Conservation (phyloP, 768 basidiomycete species). For the Suillus lakei region DNA sequence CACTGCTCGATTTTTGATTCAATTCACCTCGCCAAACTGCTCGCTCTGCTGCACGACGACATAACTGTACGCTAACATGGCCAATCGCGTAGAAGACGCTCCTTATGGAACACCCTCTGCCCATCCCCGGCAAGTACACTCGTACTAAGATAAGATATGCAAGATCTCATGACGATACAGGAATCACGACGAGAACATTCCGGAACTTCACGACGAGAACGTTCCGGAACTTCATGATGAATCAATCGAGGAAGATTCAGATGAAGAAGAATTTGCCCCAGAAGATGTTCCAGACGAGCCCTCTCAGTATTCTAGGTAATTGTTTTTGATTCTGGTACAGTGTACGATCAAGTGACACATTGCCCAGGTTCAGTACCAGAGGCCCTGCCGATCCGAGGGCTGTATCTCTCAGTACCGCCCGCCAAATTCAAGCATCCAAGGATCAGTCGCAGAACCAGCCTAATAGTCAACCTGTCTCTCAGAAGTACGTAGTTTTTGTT, state of each 20-base stretch:
- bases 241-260: neutral
- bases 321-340: neutral
- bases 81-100: neutral
- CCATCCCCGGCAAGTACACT: neutral
- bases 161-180: neutral
- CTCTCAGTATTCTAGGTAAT: neutral
- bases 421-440: neutral
- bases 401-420: neutral
- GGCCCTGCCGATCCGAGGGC: neutral
- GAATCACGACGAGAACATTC: neutral
- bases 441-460: neutral
- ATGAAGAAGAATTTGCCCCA: neutral
- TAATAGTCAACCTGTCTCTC: neutral
- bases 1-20: neutral
- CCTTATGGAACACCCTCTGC: neutral
- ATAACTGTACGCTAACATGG: neutral
- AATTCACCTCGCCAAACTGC: neutral
- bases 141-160: neutral
- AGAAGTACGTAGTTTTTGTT: neutral
- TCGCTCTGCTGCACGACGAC: neutral
- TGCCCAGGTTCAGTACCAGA: neutral
- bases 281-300: neutral
- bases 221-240: conserved; percentile 2
- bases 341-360: neutral
- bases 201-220: neutral